Conservation (phyloP, 148 eudicot species). For the Salicornia ramosissima region DNA sequence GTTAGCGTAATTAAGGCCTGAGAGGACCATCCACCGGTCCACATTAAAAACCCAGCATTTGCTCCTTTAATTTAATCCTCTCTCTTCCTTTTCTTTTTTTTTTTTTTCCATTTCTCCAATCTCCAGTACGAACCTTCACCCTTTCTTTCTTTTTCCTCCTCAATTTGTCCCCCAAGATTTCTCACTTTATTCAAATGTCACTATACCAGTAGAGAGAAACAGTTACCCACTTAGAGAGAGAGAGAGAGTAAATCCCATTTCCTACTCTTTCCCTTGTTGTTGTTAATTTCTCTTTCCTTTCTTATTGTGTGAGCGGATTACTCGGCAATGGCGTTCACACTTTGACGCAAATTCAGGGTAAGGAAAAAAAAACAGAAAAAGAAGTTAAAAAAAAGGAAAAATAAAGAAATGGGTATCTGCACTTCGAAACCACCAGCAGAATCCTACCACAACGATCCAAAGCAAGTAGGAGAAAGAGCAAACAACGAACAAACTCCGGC, state of each 20-base stretch:
- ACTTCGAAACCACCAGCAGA: slow-evolving; percentile 48
- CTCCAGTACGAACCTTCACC: not conserved
- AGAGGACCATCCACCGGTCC: slow-evolving; percentile 29
- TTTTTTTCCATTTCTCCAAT: not conserved
- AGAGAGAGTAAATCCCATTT: too few species aligned
- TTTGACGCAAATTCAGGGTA: not conserved
- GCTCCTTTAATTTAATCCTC: not conserved
- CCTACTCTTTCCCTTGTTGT: not conserved
- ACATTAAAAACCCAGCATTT: slow-evolving; percentile 22
- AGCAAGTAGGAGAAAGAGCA: not conserved
- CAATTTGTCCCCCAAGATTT: not conserved
- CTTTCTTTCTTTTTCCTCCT: not conserved
- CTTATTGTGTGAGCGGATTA: too few species aligned
- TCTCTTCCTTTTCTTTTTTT: not conserved
- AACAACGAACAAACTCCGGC: not conserved
- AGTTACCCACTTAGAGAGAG: not conserved
- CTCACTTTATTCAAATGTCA: not conserved
- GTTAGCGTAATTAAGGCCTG: slow-evolving; percentile 4
- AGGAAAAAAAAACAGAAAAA: not conserved
- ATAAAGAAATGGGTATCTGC: slow-evolving; percentile 53
- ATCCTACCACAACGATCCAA: slow-evolving; percentile 17
- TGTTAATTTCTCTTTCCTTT: too few species aligned
- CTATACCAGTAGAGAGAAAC: not conserved
- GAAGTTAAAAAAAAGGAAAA: not conserved
- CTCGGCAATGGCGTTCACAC: slow-evolving; percentile 6